Conservation (phyloP, 441 rosid species). For the Cnidoscolus chayamansa region DNA sequence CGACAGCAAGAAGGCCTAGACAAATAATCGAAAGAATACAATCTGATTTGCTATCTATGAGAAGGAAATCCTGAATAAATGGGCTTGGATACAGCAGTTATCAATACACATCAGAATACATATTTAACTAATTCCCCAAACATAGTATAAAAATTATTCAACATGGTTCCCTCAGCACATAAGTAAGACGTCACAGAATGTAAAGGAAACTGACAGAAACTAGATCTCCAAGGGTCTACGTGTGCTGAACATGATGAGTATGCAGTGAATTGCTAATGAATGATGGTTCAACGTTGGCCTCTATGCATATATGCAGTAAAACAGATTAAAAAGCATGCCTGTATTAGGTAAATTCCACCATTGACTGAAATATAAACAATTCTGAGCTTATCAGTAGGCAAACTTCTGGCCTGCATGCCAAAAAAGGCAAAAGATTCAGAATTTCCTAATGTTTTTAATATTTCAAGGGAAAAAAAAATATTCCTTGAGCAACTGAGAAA, state of each 20-base stretch:
- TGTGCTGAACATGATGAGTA: constrained; percentile 14
- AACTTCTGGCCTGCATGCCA: constrained; percentile 53
- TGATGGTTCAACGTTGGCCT: neutral
- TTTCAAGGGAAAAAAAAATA: neutral
- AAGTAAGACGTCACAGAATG: neutral
- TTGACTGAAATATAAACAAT: constrained; percentile 43
- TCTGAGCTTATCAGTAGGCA: constrained; percentile 56
- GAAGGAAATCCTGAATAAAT: neutral
- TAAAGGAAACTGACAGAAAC: neutral
- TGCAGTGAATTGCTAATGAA: neutral
- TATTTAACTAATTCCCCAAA: neutral
- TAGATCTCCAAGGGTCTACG: neutral
- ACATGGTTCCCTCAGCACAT: neutral
- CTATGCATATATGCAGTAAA: neutral
- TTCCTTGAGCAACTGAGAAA: neutral
- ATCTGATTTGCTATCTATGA: neutral
- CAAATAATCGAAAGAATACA: neutral
- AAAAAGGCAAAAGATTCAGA: neutral
- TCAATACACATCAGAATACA: neutral
- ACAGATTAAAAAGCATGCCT: constrained; percentile 33
- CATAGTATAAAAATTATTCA: neutral
- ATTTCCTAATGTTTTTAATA: constrained; percentile 12
- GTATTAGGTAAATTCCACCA: constrained; percentile 45
- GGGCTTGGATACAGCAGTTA: neutral
- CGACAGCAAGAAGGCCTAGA: neutral